Evolutionary conservation across 768 basidiomycete species (phyloP).

Genomic region (Panaeolus cyanescens): DNA sequence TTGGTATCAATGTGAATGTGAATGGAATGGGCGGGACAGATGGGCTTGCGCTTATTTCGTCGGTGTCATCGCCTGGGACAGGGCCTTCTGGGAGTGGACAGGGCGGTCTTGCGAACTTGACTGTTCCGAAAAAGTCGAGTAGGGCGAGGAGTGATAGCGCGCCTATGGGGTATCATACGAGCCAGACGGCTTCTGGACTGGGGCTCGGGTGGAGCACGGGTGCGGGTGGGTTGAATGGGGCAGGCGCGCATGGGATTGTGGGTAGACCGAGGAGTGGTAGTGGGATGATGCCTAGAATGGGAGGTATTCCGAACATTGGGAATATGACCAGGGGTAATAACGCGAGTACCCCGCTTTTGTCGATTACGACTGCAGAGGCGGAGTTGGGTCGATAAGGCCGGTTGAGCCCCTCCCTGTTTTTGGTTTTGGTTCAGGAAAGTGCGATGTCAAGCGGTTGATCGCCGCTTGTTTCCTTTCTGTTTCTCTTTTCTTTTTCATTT

Average conservation of each 20-base stretch:
- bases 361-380: constrained; percentile 28
- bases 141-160: constrained; percentile 71
- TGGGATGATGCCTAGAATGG: constrained; percentile 38
- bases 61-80: constrained; percentile 35
- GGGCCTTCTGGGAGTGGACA: constrained; percentile 16
- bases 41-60: constrained; percentile 32
- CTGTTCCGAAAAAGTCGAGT: constrained; percentile 40
- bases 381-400: constrained; percentile 14
- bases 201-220: constrained; percentile 22
- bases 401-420: too few relatives aligned
- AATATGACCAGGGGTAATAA: constrained; percentile 31
- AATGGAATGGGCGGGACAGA: constrained; percentile 20
- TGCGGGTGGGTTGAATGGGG: constrained; percentile 25
- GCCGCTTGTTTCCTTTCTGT: not conserved
- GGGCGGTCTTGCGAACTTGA: constrained; percentile 19
- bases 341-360: constrained; percentile 28
- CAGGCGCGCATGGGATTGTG: constrained; percentile 27
- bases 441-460: not conserved
- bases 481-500: not conserved
- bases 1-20: constrained; percentile 21
- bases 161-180: constrained; percentile 54
- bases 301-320: constrained; percentile 38
- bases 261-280: constrained; percentile 55
- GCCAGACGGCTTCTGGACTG: constrained; percentile 16
- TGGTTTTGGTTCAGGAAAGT: not conserved